phyloP scores from a whole-genome alignment of 306 rosid genomes.

The Lagenaria siceraria region DNA sequence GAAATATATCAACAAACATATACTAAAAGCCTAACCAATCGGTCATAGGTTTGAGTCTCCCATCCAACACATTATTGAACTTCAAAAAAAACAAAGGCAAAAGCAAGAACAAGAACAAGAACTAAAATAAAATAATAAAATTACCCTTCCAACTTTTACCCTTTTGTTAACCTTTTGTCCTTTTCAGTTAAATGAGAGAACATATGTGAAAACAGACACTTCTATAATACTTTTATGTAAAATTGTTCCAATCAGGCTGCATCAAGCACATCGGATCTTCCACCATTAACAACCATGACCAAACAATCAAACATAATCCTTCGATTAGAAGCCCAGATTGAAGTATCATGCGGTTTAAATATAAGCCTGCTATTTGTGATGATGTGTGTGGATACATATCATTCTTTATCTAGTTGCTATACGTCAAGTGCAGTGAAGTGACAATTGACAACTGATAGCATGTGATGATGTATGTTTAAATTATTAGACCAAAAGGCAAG shows the following conservation, averaged over 20 bases:
- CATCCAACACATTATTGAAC: too few relatives aligned
- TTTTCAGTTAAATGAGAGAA: background rate
- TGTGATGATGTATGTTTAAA: background rate
- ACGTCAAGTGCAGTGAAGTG: background rate
- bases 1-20: too few relatives aligned
- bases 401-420: background rate
- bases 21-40: too few relatives aligned
- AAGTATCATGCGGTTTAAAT: background rate
- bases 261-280: background rate
- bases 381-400: background rate
- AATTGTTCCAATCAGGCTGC: background rate
- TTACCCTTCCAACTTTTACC: too few relatives aligned
- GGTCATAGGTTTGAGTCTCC: too few relatives aligned
- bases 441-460: background rate
- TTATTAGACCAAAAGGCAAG: slow-evolving; percentile 4
- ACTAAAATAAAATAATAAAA: too few relatives aligned
- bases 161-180: too few relatives aligned
- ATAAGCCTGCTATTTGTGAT: background rate
- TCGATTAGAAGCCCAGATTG: background rate
- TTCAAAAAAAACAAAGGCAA: too few relatives aligned
- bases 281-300: background rate
- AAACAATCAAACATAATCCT: background rate
- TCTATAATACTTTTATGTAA: background rate
- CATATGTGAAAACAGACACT: background rate
- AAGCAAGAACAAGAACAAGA: too few relatives aligned